phyloP scores from a whole-genome alignment of 164 flowering plant species.

The Magnolia officinalis region DNA sequence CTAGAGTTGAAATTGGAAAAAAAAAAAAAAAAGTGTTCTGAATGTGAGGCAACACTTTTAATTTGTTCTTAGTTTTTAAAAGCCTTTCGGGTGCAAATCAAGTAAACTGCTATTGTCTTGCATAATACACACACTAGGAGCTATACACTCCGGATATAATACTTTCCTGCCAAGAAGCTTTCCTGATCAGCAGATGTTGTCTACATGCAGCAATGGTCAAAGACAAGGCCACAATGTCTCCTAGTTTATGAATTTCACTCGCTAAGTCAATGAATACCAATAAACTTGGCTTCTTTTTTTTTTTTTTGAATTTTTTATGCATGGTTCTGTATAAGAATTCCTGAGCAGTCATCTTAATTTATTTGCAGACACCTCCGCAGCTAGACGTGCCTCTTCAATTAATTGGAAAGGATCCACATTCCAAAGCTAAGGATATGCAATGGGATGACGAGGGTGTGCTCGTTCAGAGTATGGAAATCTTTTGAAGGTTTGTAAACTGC shows the following conservation, averaged over 20 bases:
- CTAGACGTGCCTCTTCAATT: slow-evolving; percentile 68
- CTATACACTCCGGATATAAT: neutral
- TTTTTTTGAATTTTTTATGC: neutral
- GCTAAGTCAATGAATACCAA: neutral
- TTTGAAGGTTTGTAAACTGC: slow-evolving; percentile 35
- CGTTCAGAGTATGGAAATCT: slow-evolving; percentile 44
- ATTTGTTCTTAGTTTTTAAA: no score
- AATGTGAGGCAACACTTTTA: neutral
- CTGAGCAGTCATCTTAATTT: neutral
- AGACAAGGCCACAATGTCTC: neutral
- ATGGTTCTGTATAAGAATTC: neutral
- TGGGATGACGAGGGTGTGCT: slow-evolving; percentile 83
- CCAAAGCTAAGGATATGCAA: slow-evolving; percentile 41
- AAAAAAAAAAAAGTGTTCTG: neutral
- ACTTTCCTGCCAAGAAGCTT: neutral
- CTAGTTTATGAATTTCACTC: no score
- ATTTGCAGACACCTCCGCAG: slow-evolving; percentile 64
- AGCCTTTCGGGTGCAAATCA: neutral
- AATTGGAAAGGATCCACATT: slow-evolving; percentile 44
- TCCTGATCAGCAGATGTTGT: neutral
- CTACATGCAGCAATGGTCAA: neutral
- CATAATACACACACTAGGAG: neutral
- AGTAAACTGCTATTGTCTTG: neutral
- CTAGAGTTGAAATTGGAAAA: neutral
- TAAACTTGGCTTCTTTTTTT: neutral